phyloP scores from a whole-genome alignment of 2,329 filamentous ascomycete species.

The Calonectria pauciramosa region DNA sequence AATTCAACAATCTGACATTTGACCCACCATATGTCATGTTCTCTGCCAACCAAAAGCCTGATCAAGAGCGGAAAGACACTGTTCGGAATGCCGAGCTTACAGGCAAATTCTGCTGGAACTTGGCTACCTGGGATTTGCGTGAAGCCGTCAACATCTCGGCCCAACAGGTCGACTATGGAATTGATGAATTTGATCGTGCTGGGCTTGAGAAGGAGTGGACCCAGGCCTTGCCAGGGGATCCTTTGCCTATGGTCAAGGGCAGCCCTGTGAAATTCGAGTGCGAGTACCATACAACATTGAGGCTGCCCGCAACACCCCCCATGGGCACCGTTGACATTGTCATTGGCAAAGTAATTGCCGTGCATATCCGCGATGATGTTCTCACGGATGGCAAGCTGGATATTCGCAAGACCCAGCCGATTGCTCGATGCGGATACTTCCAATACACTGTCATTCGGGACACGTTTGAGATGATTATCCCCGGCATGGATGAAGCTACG shows the following conservation, averaged over 20 bases:
- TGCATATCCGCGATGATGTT: constrained; percentile 25
- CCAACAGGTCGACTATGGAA: constrained; percentile 21
- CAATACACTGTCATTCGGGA: constrained; percentile 24
- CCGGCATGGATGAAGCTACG: constrained; percentile 27
- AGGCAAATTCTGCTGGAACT: constrained; percentile 28
- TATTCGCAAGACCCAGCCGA: constrained; percentile 23
- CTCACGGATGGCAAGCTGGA: constrained; percentile 22
- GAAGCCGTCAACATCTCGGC: constrained; percentile 28
- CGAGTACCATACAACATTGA: constrained; percentile 22
- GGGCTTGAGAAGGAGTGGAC: constrained; percentile 17
- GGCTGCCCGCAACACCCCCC: constrained; percentile 23
- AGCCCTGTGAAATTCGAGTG: constrained; percentile 31
- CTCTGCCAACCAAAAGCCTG: constrained; percentile 25
- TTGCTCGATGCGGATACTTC: constrained; percentile 28
- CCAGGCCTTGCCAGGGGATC: not conserved
- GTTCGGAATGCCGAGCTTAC: constrained; percentile 22
- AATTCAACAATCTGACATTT: constrained; percentile 31
- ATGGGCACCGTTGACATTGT: constrained; percentile 29
- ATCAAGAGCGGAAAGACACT: constrained; percentile 17
- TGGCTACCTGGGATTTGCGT: constrained; percentile 27
- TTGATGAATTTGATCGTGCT: constrained; percentile 26
- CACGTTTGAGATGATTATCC: constrained; percentile 29
- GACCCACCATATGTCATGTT: constrained; percentile 30
- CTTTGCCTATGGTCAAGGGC: constrained; percentile 25
- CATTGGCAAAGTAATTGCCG: constrained; percentile 24